These are phyloP conservation scores for Alternaria rosae DNA, from an alignment of 2,329 filamentous ascomycete species.

Conservation along the genomic window DNA sequence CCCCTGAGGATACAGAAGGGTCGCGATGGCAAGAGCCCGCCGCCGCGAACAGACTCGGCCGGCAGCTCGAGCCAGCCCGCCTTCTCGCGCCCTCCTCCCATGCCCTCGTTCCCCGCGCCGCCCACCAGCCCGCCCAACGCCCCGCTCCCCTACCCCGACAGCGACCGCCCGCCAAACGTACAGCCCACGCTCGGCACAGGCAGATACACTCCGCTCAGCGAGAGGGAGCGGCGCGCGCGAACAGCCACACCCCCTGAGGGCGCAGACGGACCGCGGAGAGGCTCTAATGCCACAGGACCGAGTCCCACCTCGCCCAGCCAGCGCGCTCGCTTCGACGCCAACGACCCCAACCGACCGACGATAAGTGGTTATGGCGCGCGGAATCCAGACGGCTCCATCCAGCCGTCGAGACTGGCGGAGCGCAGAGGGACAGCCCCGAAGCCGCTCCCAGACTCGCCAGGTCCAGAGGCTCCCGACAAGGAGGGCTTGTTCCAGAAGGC, in stretches of 20 bases:
- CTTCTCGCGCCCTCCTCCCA: conserved; percentile 54
- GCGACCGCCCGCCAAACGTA: conserved; percentile 41
- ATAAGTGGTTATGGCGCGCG: conserved; percentile 54
- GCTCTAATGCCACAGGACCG: conserved; percentile 40
- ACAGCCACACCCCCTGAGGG: conserved; percentile 45
- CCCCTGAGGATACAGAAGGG: conserved; percentile 83
- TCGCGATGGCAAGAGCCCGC: conserved; percentile 63
- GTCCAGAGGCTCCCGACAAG: conserved; percentile 76
- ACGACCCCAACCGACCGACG: conserved; percentile 59
- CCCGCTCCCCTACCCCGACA: conserved; percentile 57
- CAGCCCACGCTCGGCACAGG: conserved; percentile 30
- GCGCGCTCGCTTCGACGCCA: conserved; percentile 56
- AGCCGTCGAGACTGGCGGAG: conserved; percentile 75
- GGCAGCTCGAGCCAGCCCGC: conserved; percentile 62
- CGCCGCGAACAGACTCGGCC: conserved; percentile 67
- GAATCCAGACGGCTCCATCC: conserved; percentile 42
- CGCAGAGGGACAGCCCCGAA: conserved; percentile 82
- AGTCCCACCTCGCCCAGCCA: conserved; percentile 40
- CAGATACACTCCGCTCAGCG: conserved; percentile 48
- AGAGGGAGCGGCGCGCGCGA: conserved; percentile 44
- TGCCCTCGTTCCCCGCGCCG: conserved; percentile 69
- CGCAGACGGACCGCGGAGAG: conserved; percentile 39
- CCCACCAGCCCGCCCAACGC: conserved; percentile 58
- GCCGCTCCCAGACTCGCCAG: conserved; percentile 82
- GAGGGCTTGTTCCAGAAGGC: conserved; percentile 79